These are phyloP conservation scores for Diaporthe ilicicola DNA, from an alignment of 2,329 filamentous ascomycete species.

Conservation along the genomic window DNA sequence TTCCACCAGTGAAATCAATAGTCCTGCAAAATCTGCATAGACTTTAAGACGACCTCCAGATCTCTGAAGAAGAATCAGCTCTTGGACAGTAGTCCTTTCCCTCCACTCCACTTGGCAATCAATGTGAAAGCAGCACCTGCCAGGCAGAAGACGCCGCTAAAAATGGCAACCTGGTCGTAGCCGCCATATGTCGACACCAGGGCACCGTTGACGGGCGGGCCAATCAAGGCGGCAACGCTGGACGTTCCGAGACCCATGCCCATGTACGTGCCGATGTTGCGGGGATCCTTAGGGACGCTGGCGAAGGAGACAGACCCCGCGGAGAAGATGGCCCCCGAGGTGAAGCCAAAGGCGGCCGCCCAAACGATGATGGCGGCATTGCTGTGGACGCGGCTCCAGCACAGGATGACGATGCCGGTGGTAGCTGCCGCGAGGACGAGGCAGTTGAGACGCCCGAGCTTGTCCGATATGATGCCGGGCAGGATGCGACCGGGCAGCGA, in stretches of 20 bases:
- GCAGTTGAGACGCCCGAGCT: conserved; percentile 59
- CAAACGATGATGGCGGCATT: conserved; percentile 28
- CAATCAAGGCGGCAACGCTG: neutral
- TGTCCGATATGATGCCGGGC: conserved; percentile 60
- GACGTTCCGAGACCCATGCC: neutral
- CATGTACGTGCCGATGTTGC: neutral
- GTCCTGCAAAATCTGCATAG: no score
- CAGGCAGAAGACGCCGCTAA: neutral
- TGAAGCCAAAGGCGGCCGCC: conserved; percentile 26
- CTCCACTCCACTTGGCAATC: no score
- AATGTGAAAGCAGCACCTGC: neutral
- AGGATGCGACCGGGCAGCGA: conserved; percentile 65
- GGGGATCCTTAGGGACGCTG: no score
- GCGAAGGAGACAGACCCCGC: neutral
- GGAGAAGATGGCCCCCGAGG: conserved; percentile 30
- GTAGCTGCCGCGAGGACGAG: conserved; percentile 42
- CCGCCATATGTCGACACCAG: neutral
- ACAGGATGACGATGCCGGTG: conserved; percentile 27
- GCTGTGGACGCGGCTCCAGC: conserved; percentile 25
- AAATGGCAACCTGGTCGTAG: neutral
- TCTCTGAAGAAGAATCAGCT: no score
- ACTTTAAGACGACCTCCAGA: no score
- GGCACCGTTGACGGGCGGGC: neutral
- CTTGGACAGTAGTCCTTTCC: no score
- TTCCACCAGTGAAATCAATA: no score